These are phyloP conservation scores for Magnusiomyces suaveolens DNA, from an alignment of 1,139 yeast genomes.

Conservation along the genomic window DNA sequence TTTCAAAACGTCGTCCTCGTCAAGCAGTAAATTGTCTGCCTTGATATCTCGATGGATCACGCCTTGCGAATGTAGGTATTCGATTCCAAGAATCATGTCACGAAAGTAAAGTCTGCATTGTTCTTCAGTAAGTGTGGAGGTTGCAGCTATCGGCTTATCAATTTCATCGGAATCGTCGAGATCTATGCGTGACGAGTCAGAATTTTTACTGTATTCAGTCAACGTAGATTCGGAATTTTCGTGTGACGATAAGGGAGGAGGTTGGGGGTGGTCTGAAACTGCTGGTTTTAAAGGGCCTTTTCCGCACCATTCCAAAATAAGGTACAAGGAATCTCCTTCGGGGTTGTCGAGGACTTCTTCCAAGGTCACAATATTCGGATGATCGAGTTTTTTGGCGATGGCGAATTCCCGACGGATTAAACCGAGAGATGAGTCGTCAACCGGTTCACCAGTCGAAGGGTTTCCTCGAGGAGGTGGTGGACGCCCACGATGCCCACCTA, in stretches of 20 bases:
- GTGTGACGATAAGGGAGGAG: no score
- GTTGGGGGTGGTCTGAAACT: neutral
- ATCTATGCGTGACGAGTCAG: no score
- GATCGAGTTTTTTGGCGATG: slow-evolving; percentile 68
- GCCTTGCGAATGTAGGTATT: slow-evolving; percentile 85
- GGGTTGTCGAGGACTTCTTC: slow-evolving; percentile 75
- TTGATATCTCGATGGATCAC: slow-evolving; percentile 92
- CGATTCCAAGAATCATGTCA: slow-evolving; percentile 81
- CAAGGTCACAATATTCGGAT: slow-evolving; percentile 72
- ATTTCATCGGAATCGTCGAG: no score
- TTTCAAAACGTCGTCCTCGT: slow-evolving; percentile 68
- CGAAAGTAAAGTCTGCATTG: slow-evolving; percentile 46
- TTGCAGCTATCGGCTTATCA: slow-evolving; percentile 36
- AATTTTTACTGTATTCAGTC: no score
- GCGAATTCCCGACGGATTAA: slow-evolving; percentile 70
- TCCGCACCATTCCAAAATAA: slow-evolving; percentile 66
- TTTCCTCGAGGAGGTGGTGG: no score
- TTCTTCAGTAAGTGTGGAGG: slow-evolving; percentile 27
- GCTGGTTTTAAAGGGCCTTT: slow-evolving; percentile 35
- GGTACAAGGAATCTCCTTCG: slow-evolving; percentile 54
- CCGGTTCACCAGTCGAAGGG: neutral
- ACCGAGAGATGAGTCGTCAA: slow-evolving; percentile 21
- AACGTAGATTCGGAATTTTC: no score
- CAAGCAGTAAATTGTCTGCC: slow-evolving; percentile 79
- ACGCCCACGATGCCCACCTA: no score